These are phyloP conservation scores for Colletotrichum eremochloae DNA, from an alignment of 2,329 filamentous ascomycete genomes.

Conservation along the genomic window DNA sequence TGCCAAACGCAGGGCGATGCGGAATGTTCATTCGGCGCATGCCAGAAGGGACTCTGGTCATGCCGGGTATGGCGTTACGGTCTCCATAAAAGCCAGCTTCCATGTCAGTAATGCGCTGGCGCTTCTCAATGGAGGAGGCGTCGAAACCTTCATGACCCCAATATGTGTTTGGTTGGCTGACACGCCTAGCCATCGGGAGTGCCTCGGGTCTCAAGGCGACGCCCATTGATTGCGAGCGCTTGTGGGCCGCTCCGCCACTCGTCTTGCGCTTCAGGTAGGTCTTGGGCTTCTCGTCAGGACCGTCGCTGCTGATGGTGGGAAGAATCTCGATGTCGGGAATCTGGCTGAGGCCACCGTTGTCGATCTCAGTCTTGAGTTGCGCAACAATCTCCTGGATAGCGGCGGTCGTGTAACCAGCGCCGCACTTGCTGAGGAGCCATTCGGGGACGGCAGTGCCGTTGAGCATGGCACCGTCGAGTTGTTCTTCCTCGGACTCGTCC, in stretches of 20 bases:
- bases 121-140: conserved; percentile 47
- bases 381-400: conserved; percentile 63
- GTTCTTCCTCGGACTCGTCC: conserved; percentile 49
- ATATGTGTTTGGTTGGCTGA: conserved; percentile 46
- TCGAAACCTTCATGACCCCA: conserved; percentile 41
- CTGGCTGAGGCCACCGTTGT: conserved; percentile 56
- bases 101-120: conserved; percentile 46
- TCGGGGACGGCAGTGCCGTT: conserved; percentile 59
- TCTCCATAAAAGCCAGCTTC: conserved; percentile 44
- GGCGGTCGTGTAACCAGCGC: conserved; percentile 61
- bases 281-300: conserved; percentile 48
- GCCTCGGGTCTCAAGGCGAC: conserved; percentile 44
- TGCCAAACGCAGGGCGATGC: conserved; percentile 46
- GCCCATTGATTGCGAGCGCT: conserved; percentile 54
- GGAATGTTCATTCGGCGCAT: conserved; percentile 45
- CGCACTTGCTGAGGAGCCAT: conserved; percentile 63
- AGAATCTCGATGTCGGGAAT: conserved; percentile 72
- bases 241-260: conserved; percentile 45
- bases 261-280: conserved; percentile 47
- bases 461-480: conserved; percentile 48
- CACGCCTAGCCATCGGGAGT: conserved; percentile 46
- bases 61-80: conserved; percentile 43
- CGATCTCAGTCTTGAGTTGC: conserved; percentile 60
- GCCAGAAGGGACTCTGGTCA: conserved; percentile 33
- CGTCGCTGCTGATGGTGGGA: conserved; percentile 62